These are phyloP conservation scores for Stagonosporopsis cucurbitacearum DNA, from an alignment of 2,329 filamentous ascomycete genomes.

Conservation along the genomic window DNA sequence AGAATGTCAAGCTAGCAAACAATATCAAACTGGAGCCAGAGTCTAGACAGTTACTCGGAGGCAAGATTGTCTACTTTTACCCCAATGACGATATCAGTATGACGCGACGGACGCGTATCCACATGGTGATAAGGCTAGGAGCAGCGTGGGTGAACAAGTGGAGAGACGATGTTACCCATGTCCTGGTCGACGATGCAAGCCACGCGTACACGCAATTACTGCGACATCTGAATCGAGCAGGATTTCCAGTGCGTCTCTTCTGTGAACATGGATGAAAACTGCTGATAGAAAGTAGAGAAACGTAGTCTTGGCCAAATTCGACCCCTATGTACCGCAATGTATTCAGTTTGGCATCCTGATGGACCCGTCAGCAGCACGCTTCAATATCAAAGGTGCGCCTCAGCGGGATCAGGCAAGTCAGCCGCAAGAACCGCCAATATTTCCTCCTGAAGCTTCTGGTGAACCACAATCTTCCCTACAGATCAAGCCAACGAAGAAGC, in stretches of 20 bases:
- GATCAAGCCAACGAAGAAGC: constrained; percentile 57
- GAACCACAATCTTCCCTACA: constrained; percentile 52
- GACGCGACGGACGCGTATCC: constrained; percentile 72
- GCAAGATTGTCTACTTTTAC: constrained; percentile 65
- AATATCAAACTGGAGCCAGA: constrained; percentile 44
- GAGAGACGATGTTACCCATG: constrained; percentile 68
- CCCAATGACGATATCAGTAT: constrained; percentile 78
- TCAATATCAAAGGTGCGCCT: constrained; percentile 62
- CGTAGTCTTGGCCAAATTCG: constrained; percentile 58
- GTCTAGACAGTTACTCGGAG: constrained; percentile 42
- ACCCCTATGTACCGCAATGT: constrained; percentile 54
- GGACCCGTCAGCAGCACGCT: constrained; percentile 65
- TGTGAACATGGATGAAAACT: rapidly evolving
- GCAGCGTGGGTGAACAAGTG: constrained; percentile 71
- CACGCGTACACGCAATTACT: constrained; percentile 70
- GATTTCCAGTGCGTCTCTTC: constrained; percentile 55
- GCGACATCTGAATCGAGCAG: constrained; percentile 58
- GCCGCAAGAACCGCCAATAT: background rate
- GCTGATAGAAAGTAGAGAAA: constrained; percentile 34
- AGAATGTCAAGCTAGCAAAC: constrained; percentile 36
- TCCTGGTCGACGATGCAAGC: constrained; percentile 73
- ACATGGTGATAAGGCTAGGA: constrained; percentile 69
- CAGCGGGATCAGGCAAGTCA: constrained; percentile 6
- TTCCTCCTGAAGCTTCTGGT: constrained; percentile 4
- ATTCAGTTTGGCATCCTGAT: constrained; percentile 49